Evolutionary conservation across 768 basidiomycete species (phyloP).

Genomic region (Chalciporus sphaerocephalus): DNA sequence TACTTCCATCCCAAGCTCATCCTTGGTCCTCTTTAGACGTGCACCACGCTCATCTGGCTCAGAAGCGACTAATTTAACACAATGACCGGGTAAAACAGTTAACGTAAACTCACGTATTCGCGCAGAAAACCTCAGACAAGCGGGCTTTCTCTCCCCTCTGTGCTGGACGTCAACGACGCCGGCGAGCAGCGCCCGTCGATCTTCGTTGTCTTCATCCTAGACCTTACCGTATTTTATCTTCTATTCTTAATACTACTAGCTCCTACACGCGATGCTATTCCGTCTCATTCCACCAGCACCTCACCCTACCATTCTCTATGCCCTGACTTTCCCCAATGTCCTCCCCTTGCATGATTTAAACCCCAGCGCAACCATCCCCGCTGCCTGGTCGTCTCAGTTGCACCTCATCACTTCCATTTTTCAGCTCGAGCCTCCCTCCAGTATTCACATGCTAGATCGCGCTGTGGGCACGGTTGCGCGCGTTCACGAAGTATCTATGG

Average conservation of each 20-base stretch:
- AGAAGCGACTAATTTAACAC: conserved; percentile 2
- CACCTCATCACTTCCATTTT: conserved; percentile 44
- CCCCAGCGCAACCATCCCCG: conserved; percentile 35
- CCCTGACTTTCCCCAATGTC: conserved; percentile 44
- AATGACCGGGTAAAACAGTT: conserved; percentile 14
- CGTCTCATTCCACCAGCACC: conserved; percentile 44
- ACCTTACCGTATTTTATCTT: conserved; percentile 19
- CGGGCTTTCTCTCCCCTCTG: conserved; percentile 13
- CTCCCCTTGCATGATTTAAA: conserved; percentile 36
- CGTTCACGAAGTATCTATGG: conserved; percentile 58
- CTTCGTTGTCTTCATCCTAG: conserved; percentile 11
- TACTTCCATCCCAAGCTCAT: no score
- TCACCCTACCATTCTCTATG: conserved; percentile 56
- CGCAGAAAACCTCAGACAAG: conserved; percentile 27
- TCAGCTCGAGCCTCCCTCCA: conserved; percentile 48
- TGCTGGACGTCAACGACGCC: conserved; percentile 32
- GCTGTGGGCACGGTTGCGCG: conserved; percentile 53
- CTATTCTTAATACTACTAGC: conserved; percentile 20
- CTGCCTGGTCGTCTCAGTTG: conserved; percentile 53
- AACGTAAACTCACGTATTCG: conserved; percentile 32
- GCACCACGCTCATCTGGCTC: neutral
- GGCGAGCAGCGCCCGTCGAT: conserved; percentile 6
- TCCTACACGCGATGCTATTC: conserved; percentile 47
- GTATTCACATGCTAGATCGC: conserved; percentile 57
- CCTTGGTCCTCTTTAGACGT: neutral